A percentile compares a stretch with the other conserved stretches of the same genome.
Evolutionary conservation across 2,329 filamentous ascomycete genomes (phyloP).

Genomic region (Botrytis cinerea): DNA sequence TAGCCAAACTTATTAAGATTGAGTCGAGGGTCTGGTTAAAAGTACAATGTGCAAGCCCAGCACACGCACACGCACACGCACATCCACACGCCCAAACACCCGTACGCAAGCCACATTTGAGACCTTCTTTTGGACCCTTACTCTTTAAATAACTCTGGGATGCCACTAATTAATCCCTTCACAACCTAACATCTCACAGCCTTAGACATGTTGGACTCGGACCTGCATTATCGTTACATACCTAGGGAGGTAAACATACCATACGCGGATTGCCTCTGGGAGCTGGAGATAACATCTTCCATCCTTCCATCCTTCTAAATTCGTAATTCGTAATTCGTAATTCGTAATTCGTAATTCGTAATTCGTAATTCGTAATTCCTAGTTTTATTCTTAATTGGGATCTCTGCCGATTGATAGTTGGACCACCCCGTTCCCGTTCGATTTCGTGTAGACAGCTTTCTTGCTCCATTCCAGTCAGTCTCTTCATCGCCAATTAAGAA

Average conservation of each 20-base stretch:
- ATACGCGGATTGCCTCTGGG: neutral
- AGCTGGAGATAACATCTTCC: neutral
- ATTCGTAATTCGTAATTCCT: neutral
- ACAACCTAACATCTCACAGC: neutral
- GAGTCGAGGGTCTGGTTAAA: neutral
- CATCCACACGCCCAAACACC: neutral
- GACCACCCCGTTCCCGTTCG: neutral
- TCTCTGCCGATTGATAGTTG: neutral
- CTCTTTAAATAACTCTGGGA: neutral
- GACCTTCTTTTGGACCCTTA: neutral
- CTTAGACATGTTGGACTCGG: neutral
- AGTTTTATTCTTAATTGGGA: neutral
- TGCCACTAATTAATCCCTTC: neutral
- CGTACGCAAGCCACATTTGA: neutral
- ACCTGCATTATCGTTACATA: constrained; percentile 2
- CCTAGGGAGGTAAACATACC: neutral
- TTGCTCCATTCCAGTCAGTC: neutral
- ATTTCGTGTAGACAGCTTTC: neutral
- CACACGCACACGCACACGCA: neutral
- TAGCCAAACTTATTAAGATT: neutral
- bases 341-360: neutral
- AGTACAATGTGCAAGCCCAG: neutral
- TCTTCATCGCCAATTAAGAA: neutral
- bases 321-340: neutral
- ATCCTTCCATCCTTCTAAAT: neutral